Evolutionary conservation across 179 eudicot genomes (phyloP), one percentile per base, ranked within the genome.

Genomic region (Silene vulgaris): DNA sequence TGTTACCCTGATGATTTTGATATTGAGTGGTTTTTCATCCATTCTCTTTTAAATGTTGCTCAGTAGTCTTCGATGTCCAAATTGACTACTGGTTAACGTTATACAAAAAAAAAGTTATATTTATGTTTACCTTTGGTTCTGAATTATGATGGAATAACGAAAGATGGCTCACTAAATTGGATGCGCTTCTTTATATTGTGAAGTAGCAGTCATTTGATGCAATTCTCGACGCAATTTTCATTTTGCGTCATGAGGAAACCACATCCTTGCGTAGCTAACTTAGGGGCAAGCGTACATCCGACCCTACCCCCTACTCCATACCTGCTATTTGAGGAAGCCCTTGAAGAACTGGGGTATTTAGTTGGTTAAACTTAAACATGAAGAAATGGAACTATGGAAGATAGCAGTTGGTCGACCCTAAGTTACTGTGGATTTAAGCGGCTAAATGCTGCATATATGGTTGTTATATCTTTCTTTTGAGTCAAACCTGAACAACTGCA

Each of bases 11-110:
- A 52, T 65, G 52, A 64, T 72, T 26, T 37, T 70, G 13, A 54
- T 65, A 29, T 12, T 43, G 43, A 45, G 69, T 66, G 63, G 40
- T 50, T 50, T 54, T 17, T 59, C 35, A 45, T 76, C 32, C 26
- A 45, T 76, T 21, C 43, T 57, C 17, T 72, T 56, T 11, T 32
- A 29, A 28, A 7, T 14, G 5, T 26, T 76, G 65, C 60, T 68
- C 54, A 62, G 32, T 16, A 6, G 12, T 26, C 5, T 56, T 28
- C 28, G 37, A 26, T 60, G 70, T 14, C 4, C 26, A 21, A 54
- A 37, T 23, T 30, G 56, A 57, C 30, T 69, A 43, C 8, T 69
- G 9, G 3, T 45, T 70, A 71, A 17, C 30, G 20, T 57, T 59
- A 43, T 40, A 68, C 65, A 6, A 1, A 13, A 28, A 13, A n/a